Base-by-base conservation (phyloP, 2,329 filamentous ascomycete genomes). In the Bisporella sp. region DNA sequence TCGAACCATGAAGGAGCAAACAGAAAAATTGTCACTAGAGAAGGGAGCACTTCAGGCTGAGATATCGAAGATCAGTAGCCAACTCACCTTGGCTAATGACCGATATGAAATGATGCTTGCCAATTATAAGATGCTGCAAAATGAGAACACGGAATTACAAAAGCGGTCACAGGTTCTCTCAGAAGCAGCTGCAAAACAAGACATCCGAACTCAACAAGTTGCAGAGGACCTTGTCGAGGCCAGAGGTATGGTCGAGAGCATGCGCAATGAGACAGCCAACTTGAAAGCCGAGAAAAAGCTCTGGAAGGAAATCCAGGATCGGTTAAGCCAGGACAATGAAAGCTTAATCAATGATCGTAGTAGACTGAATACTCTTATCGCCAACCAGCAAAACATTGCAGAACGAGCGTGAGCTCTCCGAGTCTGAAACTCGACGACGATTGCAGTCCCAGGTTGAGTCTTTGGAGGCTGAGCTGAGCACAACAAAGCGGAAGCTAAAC, bases 241-340 rank as follows among this genome's bases (percentile, higher is more conserved):
- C 5, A 86, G 84, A 65, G 86, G 86, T 32, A 71, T 92, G 47
- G 75, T 87, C 4, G 92, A 99, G 63, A 91, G 89, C 62, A 79
- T 96, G 68, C 86, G 90, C 47, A 90, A 89, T 57, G 93, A 99
- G 66, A 89, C 85, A 48, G 85, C 90, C 12, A 96, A 97, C 63
- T 78, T 96, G 33, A 96, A 95, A 67, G 91, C 92, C 0, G 92
- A 97, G 68, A 96, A 96, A 71, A 87, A 89, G 37, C 76, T 99
- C 7, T 96, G 88, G 87, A 95, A 93, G 71, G 89, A 86, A 50
- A 95, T 96, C 33, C 91, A 97, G 65, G 85, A 87, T 56, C 84
- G 95, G 47, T 75, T 97, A 41, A 86, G 81, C 55, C 89, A 93
- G 61, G 91, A 97, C 63, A 96, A 93, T 57, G 89, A 96, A 63